A percentile compares a stretch with the other conserved stretches of the same genome.
Conservation (phyloP, 495 filamentous ascomycete genomes). For the Talaromyces borbonicus region DNA sequence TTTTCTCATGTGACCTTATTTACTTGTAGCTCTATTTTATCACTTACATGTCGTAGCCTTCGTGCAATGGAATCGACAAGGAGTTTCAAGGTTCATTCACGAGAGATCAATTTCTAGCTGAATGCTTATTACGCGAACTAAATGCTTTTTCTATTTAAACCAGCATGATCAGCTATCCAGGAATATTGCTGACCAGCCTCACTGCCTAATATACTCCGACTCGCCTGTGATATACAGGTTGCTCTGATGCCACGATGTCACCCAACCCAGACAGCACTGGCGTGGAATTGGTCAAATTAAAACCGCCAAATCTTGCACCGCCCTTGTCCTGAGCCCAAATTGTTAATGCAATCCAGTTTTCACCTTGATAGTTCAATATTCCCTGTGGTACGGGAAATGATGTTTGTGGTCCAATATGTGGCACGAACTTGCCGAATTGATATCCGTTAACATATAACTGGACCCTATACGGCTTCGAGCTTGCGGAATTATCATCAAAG, state of each 20-base stretch:
- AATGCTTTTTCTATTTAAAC: too few species aligned
- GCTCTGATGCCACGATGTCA: slow-evolving; percentile 32
- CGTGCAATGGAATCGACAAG: too few species aligned
- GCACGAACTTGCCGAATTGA: slow-evolving; percentile 39
- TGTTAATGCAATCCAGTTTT: slow-evolving; percentile 49
- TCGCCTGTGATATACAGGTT: slow-evolving; percentile 38
- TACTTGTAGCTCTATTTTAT: too few species aligned
- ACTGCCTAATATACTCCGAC: slow-evolving; percentile 41
- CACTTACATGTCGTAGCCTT: too few species aligned
- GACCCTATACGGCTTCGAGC: slow-evolving; percentile 18
- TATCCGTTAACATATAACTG: slow-evolving; percentile 37
- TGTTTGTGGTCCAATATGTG: slow-evolving; percentile 53
- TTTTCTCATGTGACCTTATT: too few species aligned
- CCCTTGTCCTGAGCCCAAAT: slow-evolving; percentile 47
- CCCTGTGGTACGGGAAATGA: slow-evolving; percentile 57
- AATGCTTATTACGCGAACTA: too few species aligned
- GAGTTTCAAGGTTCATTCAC: too few species aligned
- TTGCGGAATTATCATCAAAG: slow-evolving; percentile 15
- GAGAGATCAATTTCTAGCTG: too few species aligned
- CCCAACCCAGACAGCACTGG: slow-evolving; percentile 46
- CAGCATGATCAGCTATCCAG: too few species aligned
- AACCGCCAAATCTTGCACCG: slow-evolving; percentile 46
- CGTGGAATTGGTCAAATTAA: slow-evolving; percentile 41
- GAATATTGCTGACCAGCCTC: too few species aligned
- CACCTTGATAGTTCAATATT: slow-evolving; percentile 53